Base-by-base conservation (phyloP, 257 asterid genomes). In the Nicotiana noctiflora region DNA sequence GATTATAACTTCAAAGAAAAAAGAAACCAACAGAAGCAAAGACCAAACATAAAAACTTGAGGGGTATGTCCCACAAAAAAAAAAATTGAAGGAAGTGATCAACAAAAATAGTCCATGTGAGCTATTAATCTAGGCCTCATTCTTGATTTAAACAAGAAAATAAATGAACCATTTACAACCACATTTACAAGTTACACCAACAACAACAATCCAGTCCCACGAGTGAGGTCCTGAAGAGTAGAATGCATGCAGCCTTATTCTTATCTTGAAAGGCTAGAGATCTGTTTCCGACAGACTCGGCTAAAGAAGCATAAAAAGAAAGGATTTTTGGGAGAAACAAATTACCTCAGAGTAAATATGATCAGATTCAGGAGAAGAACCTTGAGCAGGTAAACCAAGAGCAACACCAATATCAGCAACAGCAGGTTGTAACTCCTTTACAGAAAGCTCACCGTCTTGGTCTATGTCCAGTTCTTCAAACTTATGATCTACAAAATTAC, bases 331-430 rank as follows among this genome's bases (percentile, higher is more conserved):
- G 37, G 37, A 32, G 37, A 32, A 32, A 65, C 53, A 23, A 79
- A 61, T 57, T 37, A 93, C 98, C 97, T 96, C 92, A 18, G 90
- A 75, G 67, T 94, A 96, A 32, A 92, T 94, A 75, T 90, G 92
- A 89, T 92, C 98, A 63, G 97, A 88, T 0, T 91, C 84, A 18
- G 92, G 77, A 14, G 98, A 94, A 80, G 93, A 40, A 12, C 97
- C 98, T 81, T 80, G 90, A 29, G 98, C 87, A 11, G 97, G 98
- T 55, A 94, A 83, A 37, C 98, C 98, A 61, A 94, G 96, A 67
- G 98, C 98, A 56, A 91, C 88, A 76, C 97, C 98, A 18, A 94
- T 87, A 79, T 94, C 95, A 8, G 94, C 86, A 4, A 96, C 97
- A 46, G 98, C 98, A 13, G 98, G 97, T 74, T 92, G 88, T 72